Evolutionary conservation across 2,329 filamentous ascomycete species (phyloP), one percentile per base, ranked within the genome.

Genomic region (Apiospora koreana): DNA sequence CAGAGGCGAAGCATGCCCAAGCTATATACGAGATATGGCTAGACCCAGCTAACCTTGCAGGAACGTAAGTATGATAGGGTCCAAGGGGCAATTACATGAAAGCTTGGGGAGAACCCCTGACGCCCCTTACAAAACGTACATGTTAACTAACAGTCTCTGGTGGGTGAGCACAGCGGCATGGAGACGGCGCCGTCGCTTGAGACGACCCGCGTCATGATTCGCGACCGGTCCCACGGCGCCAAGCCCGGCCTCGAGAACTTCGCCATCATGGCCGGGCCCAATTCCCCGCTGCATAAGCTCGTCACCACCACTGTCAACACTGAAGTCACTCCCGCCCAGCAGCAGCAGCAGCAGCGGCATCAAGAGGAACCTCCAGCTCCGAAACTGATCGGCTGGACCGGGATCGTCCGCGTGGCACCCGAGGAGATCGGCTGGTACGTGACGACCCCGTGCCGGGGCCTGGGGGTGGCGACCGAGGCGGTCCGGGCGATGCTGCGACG

Each of bases 241-340:
- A 31, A 68, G 18, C 43, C 66, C 25, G 66, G 28, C 31, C 28
- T 68, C 66, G 66, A 38, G n/a, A 68, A 54, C 66, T 68, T 68
- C 14, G 66, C 66, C 66, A 54, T 68, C 66, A 54, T 68, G 66
- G 66, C 23, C 43, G 43, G 43, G 66, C 43, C 66, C 31, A n/a
- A 31, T 14, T 68, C 66, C 1, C 43, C 66, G n/a, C 45, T 68
- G 18, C 54, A 50, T 21, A 28, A 14, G 23, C 43, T 50, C 1
- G 45, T 9, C 21, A 9, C n/a, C 31, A 18, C 25, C n/a, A 0
- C n/a, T n/a, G n/a, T n/a, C n/a, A n/a, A n/a, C n/a, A n/a, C n/a
- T n/a, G n/a, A n/a, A n/a, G n/a, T n/a, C n/a, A n/a, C n/a, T n/a
- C n/a, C 38, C 64, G 25, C 14, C 3, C 35, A 35, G n/a, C 64